phyloP scores from a whole-genome alignment of 2,329 filamentous ascomycete genomes.

The Phyllosticta citriasiana region DNA sequence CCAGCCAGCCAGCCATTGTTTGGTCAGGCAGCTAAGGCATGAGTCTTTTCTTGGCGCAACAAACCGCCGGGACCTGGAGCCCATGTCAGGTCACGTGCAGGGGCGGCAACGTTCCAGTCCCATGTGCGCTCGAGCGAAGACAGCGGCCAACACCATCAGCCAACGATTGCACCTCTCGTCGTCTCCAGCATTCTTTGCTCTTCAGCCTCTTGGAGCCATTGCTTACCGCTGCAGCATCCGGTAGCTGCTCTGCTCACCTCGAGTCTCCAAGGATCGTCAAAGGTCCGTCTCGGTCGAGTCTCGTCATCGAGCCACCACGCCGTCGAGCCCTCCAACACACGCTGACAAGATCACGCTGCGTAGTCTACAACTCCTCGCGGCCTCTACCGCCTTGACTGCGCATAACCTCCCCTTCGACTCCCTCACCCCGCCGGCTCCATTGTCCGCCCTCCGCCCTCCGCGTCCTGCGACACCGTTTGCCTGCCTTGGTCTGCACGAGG shows the following conservation, averaged over 20 bases:
- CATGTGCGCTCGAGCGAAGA: not conserved
- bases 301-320: constrained; percentile 9
- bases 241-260: constrained; percentile 2
- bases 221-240: constrained; percentile 1
- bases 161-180: not conserved
- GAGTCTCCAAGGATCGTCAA: not conserved
- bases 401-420: not conserved
- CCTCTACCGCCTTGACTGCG: not conserved
- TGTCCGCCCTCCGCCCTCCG: not conserved
- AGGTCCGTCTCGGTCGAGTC: constrained; percentile 8
- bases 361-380: not conserved
- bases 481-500: constrained; percentile 1
- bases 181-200: constrained; percentile 9
- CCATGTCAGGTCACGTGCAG: not conserved
- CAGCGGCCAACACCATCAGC: not conserved
- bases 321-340: constrained; percentile 1
- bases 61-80: too few species aligned
- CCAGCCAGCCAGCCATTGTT: too few species aligned
- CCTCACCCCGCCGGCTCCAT: constrained; percentile 3
- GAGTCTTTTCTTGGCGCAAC: not conserved
- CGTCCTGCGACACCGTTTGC: not conserved
- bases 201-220: constrained; percentile 4
- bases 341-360: constrained; percentile 5
- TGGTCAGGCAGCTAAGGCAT: not conserved
- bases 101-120: not conserved